These are phyloP conservation scores for Alternaria ethzedia DNA, from an alignment of 2,329 filamentous ascomycete species.

Conservation along the genomic window DNA sequence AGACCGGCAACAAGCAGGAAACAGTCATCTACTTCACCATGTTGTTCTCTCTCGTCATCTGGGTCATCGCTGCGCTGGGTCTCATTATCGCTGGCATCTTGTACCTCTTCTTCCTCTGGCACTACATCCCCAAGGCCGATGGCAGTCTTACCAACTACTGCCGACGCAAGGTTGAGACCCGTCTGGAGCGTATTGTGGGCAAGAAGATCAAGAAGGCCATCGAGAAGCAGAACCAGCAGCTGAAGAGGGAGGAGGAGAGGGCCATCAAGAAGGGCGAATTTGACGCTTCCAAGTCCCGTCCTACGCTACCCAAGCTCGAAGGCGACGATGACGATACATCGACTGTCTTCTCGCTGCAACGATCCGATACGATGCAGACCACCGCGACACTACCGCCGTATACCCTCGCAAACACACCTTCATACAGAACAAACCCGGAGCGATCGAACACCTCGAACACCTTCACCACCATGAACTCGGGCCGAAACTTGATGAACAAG, in stretches of 20 bases:
- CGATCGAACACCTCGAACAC: constrained; percentile 63
- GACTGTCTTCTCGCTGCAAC: constrained; percentile 42
- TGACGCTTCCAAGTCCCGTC: constrained; percentile 33
- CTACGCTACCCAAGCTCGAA: constrained; percentile 52
- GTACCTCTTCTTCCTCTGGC: constrained; percentile 89
- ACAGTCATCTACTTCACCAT: constrained; percentile 86
- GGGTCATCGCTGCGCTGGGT: constrained; percentile 78
- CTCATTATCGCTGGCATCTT: constrained; percentile 77
- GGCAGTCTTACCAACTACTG: constrained; percentile 86
- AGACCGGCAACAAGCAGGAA: constrained; percentile 73
- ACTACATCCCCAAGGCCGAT: constrained; percentile 84
- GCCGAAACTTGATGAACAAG: constrained; percentile 37
- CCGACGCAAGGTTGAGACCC: constrained; percentile 85
- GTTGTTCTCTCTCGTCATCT: constrained; percentile 89
- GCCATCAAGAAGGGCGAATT: constrained; percentile 55
- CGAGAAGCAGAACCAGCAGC: constrained; percentile 70
- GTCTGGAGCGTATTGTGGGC: constrained; percentile 83
- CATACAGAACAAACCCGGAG: constrained; percentile 56
- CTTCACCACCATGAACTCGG: constrained; percentile 49
- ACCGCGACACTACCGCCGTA: constrained; percentile 54
- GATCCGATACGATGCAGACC: constrained; percentile 40
- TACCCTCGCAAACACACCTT: constrained; percentile 20
- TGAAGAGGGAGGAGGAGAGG: constrained; percentile 51
- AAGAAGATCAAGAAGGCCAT: constrained; percentile 88
- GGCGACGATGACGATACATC: constrained; percentile 51